Evolutionary conservation across 257 asterid species (phyloP).

Genomic region (Nicotiana obtusifolia): DNA sequence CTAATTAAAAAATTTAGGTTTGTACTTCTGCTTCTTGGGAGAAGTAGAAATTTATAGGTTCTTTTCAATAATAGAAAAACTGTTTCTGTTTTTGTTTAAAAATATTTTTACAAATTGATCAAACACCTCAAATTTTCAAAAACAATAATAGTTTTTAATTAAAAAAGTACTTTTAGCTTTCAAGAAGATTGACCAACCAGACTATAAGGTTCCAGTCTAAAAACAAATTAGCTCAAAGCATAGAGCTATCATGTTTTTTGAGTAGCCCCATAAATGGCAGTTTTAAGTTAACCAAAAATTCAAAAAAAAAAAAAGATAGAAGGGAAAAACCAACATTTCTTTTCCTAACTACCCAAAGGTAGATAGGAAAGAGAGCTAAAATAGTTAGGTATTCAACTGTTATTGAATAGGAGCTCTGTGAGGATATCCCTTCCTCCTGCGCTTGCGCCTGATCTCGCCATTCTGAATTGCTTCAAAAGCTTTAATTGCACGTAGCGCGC

Average conservation of each 20-base stretch:
- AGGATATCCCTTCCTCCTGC: slow-evolving; percentile 20
- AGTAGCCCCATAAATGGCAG: not conserved
- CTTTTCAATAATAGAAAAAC: too few relatives aligned
- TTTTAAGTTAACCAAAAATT: not conserved
- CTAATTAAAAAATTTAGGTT: too few relatives aligned
- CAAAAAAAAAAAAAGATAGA: not conserved
- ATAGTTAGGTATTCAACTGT: not conserved
- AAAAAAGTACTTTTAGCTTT: too few relatives aligned
- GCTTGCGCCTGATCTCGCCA: not conserved
- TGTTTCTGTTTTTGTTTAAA: too few relatives aligned
- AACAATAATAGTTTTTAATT: too few relatives aligned
- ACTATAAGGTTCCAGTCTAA: not conserved
- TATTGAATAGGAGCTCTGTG: slow-evolving; percentile 14
- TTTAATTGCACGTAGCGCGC: not conserved
- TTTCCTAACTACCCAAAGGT: not conserved
- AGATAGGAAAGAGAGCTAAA: not conserved
- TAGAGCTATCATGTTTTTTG: not conserved
- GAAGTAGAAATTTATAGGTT: too few relatives aligned
- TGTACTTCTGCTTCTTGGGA: too few relatives aligned
- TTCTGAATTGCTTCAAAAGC: not conserved
- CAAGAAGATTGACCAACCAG: too few relatives aligned
- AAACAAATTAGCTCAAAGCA: not conserved
- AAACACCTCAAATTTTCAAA: too few relatives aligned
- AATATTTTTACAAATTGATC: too few relatives aligned
- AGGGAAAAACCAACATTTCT: not conserved